Conservation (phyloP, 805 yeast genomes). For the Candida anglica region DNA sequence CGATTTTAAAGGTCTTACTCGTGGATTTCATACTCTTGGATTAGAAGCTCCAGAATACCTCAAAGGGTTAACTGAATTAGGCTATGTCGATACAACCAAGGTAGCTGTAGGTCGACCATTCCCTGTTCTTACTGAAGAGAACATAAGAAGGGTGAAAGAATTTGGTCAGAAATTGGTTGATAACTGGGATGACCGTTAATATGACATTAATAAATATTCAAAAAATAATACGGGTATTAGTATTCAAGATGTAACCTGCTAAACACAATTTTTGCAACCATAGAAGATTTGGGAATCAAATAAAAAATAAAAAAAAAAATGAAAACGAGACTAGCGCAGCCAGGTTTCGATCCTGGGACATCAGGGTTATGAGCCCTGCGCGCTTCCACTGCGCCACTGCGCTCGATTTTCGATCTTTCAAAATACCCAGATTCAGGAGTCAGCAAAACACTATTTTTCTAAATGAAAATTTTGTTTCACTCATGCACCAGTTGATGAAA, state of each 20-base stretch:
- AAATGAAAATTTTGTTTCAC: too few relatives aligned
- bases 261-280: background rate
- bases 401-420: too few relatives aligned
- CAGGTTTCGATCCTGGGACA: conserved; percentile 96
- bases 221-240: background rate
- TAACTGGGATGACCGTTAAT: conserved; percentile 18
- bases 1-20: conserved; percentile 35
- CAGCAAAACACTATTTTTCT: too few relatives aligned
- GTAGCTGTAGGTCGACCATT: conserved; percentile 17
- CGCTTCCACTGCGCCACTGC: conserved; percentile 99
- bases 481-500: too few relatives aligned
- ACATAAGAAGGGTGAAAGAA: conserved; percentile 9
- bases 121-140: conserved; percentile 15
- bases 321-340: conserved; percentile 94
- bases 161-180: conserved; percentile 13
- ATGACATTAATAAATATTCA: background rate
- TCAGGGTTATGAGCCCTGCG: conserved; percentile 99
- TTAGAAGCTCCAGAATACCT: conserved; percentile 20
- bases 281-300: too few relatives aligned
- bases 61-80: conserved; percentile 12
- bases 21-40: conserved; percentile 41
- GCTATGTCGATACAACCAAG: conserved; percentile 15
- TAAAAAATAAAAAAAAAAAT: too few relatives aligned
- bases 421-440: too few relatives aligned
- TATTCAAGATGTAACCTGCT: too few relatives aligned